These are phyloP conservation scores for Phytophthora aleatoria DNA, from an alignment of 352 stramenopile species.

Conservation along the genomic window DNA sequence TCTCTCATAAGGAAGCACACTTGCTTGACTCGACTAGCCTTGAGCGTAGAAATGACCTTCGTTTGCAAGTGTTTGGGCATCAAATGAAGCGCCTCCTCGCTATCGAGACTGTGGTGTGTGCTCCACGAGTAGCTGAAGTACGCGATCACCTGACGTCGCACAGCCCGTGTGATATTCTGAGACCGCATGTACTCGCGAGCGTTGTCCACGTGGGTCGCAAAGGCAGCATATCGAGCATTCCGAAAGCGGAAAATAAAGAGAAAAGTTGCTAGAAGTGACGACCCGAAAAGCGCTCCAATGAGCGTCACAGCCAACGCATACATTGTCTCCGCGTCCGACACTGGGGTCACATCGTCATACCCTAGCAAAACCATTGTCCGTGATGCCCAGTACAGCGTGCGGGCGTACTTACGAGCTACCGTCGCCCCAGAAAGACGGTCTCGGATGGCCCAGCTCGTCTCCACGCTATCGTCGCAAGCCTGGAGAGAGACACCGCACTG, in stretches of 20 bases:
- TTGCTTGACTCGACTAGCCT: slow-evolving; percentile 67
- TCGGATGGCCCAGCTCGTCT: slow-evolving; percentile 66
- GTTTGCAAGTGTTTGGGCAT: slow-evolving; percentile 69
- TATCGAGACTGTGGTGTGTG: slow-evolving; percentile 70
- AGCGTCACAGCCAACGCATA: slow-evolving; percentile 58
- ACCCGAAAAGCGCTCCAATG: slow-evolving; percentile 55
- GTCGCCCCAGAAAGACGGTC: slow-evolving; percentile 56
- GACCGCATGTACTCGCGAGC: slow-evolving; percentile 76
- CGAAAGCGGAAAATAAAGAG: slow-evolving; percentile 79
- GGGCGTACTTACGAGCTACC: slow-evolving; percentile 56
- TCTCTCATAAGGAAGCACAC: slow-evolving; percentile 80
- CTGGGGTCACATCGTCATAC: slow-evolving; percentile 71
- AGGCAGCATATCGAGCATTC: slow-evolving; percentile 56
- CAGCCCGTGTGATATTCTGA: slow-evolving; percentile 52
- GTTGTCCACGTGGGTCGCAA: slow-evolving; percentile 72
- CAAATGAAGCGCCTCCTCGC: slow-evolving; percentile 58
- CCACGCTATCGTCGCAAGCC: slow-evolving; percentile 45
- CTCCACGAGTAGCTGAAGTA: slow-evolving; percentile 77
- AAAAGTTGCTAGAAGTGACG: slow-evolving; percentile 67
- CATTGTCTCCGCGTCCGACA: slow-evolving; percentile 60
- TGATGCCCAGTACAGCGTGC: slow-evolving; percentile 65
- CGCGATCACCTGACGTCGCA: slow-evolving; percentile 57
- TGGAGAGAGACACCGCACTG: slow-evolving; percentile 62
- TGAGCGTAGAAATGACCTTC: slow-evolving; percentile 67
- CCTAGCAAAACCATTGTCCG: slow-evolving; percentile 66